Percentiles rank a stretch among this genome's conserved stretches.
phyloP scores from a whole-genome alignment of 2,329 filamentous ascomycete species.

The Talaromyces amestolkiae region DNA sequence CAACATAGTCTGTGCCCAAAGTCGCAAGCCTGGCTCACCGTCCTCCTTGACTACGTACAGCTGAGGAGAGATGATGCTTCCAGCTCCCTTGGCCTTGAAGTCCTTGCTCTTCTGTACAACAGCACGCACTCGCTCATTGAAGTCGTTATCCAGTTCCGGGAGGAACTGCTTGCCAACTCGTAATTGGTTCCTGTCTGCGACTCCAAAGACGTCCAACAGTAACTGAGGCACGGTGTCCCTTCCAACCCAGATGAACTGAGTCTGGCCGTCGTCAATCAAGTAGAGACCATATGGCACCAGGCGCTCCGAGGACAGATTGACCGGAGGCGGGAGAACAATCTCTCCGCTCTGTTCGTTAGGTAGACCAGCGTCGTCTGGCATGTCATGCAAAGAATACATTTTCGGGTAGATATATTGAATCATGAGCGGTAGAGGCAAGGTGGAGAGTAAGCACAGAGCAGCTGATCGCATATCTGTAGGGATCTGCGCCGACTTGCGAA shows the following conservation, averaged over 20 bases:
- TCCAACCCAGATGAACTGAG: conserved; percentile 95
- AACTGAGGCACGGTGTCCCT: conserved; percentile 89
- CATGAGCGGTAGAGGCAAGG: conserved; percentile 80
- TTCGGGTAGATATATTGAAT: conserved; percentile 90
- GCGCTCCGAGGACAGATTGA: conserved; percentile 84
- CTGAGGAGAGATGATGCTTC: conserved; percentile 88
- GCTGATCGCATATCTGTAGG: conserved; percentile 91
- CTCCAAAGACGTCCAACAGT: conserved; percentile 83
- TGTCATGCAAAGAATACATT: conserved; percentile 86
- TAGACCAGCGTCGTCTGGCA: conserved; percentile 88
- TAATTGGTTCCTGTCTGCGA: conserved; percentile 76
- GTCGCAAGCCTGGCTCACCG: conserved; percentile 87
- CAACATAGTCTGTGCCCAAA: conserved; percentile 95
- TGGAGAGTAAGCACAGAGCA: conserved; percentile 89
- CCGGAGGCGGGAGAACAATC: conserved; percentile 77
- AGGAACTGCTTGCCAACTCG: conserved; percentile 87
- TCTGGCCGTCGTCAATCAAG: conserved; percentile 94
- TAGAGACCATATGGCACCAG: conserved; percentile 89
- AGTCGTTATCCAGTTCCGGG: conserved; percentile 88
- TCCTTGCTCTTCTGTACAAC: conserved; percentile 92
- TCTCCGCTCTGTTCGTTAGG: conserved; percentile 83
- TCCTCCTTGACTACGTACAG: conserved; percentile 93
- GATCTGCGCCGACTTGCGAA: conserved; percentile 89
- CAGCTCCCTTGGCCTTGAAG: conserved; percentile 79
- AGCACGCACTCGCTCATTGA: conserved; percentile 88